These are phyloP conservation scores for Ophiostoma fasciatum DNA, from an alignment of 2,329 filamentous ascomycete species.

Conservation along the genomic window DNA sequence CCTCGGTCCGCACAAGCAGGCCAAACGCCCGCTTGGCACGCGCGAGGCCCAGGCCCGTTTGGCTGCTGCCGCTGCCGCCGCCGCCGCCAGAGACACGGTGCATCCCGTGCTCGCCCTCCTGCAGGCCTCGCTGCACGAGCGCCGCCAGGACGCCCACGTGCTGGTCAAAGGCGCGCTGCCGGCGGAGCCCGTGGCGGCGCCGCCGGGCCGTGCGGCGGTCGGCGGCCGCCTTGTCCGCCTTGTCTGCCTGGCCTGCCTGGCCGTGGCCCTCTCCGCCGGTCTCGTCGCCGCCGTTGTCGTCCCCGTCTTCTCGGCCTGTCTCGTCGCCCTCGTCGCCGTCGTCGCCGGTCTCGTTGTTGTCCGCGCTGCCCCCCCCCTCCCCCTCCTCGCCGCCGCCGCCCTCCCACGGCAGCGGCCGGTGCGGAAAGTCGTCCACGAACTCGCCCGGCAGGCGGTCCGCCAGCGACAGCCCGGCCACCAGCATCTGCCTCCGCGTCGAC, in stretches of 20 bases:
- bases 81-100: neutral
- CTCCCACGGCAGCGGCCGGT: slow-evolving; percentile 24
- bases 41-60: slow-evolving; percentile 27
- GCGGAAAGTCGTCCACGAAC: slow-evolving; percentile 33
- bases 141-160: slow-evolving; percentile 55
- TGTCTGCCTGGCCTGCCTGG: neutral
- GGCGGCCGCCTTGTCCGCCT: neutral
- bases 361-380: slow-evolving; percentile 6
- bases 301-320: neutral
- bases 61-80: no score
- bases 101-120: slow-evolving; percentile 18
- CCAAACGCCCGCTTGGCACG: slow-evolving; percentile 64
- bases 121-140: slow-evolving; percentile 57
- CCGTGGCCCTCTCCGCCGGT: neutral
- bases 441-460: slow-evolving; percentile 27
- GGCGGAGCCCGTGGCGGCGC: slow-evolving; percentile 21
- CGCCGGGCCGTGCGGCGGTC: slow-evolving; percentile 3
- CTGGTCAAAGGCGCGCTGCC: slow-evolving; percentile 16
- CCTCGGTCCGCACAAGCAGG: slow-evolving; percentile 45
- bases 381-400: slow-evolving; percentile 6
- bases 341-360: slow-evolving; percentile 11
- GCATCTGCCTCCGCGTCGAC: slow-evolving; percentile 35
- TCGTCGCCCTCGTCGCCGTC: slow-evolving; percentile 1
- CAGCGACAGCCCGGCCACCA: slow-evolving; percentile 35
- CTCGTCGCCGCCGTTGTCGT: neutral